These are phyloP conservation scores for Penicillium sp. DNA, from an alignment of 2,329 filamentous ascomycete species.

Conservation along the genomic window DNA sequence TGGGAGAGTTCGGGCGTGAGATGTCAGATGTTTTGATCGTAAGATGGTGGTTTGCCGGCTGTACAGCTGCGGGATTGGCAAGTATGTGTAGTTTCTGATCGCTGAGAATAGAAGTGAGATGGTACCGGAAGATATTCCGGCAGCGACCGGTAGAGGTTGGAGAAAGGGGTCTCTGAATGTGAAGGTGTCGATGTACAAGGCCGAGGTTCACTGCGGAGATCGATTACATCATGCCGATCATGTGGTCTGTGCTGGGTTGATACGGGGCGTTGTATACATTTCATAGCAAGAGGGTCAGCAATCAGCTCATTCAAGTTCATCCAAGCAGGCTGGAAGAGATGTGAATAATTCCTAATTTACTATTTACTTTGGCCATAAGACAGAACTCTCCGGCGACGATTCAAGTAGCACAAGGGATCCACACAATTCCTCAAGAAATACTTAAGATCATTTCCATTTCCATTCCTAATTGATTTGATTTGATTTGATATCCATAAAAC, in stretches of 20 bases:
- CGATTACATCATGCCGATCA: constrained; percentile 33
- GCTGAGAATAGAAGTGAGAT: neutral
- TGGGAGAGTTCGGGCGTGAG: neutral
- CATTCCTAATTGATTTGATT: constrained; percentile 5
- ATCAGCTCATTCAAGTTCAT: too few species aligned
- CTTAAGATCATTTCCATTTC: too few species aligned
- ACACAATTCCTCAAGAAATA: too few species aligned
- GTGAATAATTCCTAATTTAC: too few species aligned
- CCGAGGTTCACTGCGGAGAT: constrained; percentile 26
- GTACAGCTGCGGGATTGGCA: neutral
- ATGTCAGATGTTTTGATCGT: constrained; percentile 5
- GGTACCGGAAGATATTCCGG: neutral
- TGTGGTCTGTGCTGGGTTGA: constrained; percentile 17
- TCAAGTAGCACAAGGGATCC: too few species aligned
- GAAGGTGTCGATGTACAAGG: constrained; percentile 15
- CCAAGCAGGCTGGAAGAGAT: too few species aligned
- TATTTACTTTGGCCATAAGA: too few species aligned
- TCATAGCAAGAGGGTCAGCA: too few species aligned
- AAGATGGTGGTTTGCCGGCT: constrained; percentile 64
- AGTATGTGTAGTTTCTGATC: neutral
- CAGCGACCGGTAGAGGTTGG: neutral
- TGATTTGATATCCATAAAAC: neutral
- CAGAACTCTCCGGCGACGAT: too few species aligned
- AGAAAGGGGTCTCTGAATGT: constrained; percentile 15
- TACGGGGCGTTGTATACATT: neutral